Evolutionary conservation across 371 early-diverging fungal species (phyloP).

Genomic region (Mucor lusitanicus): DNA sequence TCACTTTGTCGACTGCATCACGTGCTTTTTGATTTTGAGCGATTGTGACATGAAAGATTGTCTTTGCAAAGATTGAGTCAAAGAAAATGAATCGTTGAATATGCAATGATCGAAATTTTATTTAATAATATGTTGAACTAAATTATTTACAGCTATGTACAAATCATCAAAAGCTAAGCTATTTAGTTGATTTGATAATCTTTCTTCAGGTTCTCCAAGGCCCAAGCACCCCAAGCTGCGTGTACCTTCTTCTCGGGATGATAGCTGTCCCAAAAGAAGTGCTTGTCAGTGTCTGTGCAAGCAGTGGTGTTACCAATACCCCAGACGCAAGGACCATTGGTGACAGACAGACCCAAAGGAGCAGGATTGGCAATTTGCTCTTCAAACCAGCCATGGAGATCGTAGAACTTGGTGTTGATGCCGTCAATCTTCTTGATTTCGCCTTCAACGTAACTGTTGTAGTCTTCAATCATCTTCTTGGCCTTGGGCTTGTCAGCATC

Average conservation of each 20-base stretch:
- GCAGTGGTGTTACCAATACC: conserved; percentile 20
- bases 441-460: conserved; percentile 11
- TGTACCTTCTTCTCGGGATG: conserved; percentile 28
- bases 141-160: too few relatives aligned
- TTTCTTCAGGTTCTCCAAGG: not conserved
- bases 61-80: too few relatives aligned
- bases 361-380: conserved; percentile 6
- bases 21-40: too few relatives aligned
- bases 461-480: not conserved
- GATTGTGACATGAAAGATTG: too few relatives aligned
- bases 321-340: conserved; percentile 29
- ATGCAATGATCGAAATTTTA: too few relatives aligned
- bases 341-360: conserved; percentile 11
- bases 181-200: too few relatives aligned
- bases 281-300: conserved; percentile 17
- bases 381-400: conserved; percentile 7
- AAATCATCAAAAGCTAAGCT: too few relatives aligned
- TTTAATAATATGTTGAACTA: too few relatives aligned
- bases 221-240: conserved; percentile 19
- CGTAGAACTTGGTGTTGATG: conserved; percentile 13
- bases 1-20: too few relatives aligned
- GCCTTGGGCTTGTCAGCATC: not conserved
- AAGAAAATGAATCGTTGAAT: too few relatives aligned
- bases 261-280: conserved; percentile 29
- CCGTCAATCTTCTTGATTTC: conserved; percentile 12